Conservation (phyloP, 2,329 filamentous ascomycete genomes). For the Xylaria sp. region DNA sequence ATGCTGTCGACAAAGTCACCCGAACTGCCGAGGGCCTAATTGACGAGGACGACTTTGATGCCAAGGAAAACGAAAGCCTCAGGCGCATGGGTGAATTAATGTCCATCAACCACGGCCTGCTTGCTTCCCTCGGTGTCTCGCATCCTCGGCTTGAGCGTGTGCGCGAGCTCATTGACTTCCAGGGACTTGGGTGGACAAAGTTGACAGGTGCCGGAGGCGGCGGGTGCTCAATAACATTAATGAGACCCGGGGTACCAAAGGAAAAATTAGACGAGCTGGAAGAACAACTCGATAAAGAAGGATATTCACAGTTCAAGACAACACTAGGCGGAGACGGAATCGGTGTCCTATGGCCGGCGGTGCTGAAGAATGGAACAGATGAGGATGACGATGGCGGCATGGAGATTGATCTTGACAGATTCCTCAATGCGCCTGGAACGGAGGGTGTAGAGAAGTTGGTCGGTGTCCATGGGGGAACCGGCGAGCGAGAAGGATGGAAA, state of each 20-base stretch:
- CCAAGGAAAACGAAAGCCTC: constrained; percentile 70
- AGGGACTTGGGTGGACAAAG: constrained; percentile 95
- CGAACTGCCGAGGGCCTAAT: constrained; percentile 66
- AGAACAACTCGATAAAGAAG: constrained; percentile 72
- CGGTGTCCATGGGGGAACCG: constrained; percentile 75
- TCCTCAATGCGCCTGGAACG: constrained; percentile 84
- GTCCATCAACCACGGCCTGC: constrained; percentile 90
- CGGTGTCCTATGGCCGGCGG: constrained; percentile 92
- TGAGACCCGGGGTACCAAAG: constrained; percentile 72
- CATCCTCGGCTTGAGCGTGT: constrained; percentile 93
- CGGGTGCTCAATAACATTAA: constrained; percentile 91
- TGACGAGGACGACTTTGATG: constrained; percentile 73
- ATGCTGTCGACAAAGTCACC: constrained; percentile 83
- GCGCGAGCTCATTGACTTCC: constrained; percentile 88
- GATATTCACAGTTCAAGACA: constrained; percentile 86
- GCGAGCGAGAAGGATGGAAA: constrained; percentile 83
- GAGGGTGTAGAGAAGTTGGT: constrained; percentile 90
- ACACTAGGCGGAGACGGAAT: constrained; percentile 94
- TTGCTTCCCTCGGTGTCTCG: constrained; percentile 92
- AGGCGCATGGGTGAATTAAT: constrained; percentile 86
- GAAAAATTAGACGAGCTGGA: constrained; percentile 73
- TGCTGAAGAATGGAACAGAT: constrained; percentile 84
- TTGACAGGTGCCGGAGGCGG: constrained; percentile 95
- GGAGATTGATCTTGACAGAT: constrained; percentile 88
- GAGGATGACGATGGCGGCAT: constrained; percentile 83